A percentile compares a stretch with the other conserved stretches of the same genome.
Conservation (phyloP, 2,329 filamentous ascomycete species). For the Hirsutella minnesotensis region DNA sequence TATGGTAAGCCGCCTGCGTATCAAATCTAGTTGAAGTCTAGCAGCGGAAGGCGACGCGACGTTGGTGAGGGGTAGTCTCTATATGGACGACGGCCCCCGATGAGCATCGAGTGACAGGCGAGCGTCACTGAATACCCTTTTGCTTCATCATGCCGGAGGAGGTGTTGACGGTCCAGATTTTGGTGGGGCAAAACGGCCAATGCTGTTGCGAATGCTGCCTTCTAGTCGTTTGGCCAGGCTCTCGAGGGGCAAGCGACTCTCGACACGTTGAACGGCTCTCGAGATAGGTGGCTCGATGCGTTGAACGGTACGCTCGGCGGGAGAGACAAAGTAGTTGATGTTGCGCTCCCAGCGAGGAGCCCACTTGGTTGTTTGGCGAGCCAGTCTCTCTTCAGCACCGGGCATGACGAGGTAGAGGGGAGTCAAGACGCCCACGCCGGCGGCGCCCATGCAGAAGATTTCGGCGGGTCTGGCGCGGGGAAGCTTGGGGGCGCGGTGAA, state of each 20-base stretch:
- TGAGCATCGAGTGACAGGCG: background rate
- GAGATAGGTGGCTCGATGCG: slow-evolving; percentile 36
- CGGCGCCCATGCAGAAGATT: slow-evolving; percentile 39
- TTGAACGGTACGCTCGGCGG: slow-evolving; percentile 33
- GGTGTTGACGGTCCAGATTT: slow-evolving; percentile 8
- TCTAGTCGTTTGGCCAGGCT: slow-evolving; percentile 36
- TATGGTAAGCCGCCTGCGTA: too few species aligned
- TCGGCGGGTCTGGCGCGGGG: slow-evolving; percentile 36
- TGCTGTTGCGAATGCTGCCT: slow-evolving; percentile 32
- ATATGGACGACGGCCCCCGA: too few species aligned
- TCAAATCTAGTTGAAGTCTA: too few species aligned
- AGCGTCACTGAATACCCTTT: background rate
- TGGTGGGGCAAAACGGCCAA: slow-evolving; percentile 23
- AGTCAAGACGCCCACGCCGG: slow-evolving; percentile 39
- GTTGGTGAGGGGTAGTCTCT: too few species aligned
- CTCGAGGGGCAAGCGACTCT: slow-evolving; percentile 36
- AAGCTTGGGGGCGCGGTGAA: slow-evolving; percentile 28
- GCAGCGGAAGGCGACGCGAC: too few species aligned
- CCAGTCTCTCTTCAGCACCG: slow-evolving; percentile 41
- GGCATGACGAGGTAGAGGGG: slow-evolving; percentile 47
- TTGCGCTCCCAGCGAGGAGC: slow-evolving; percentile 48
- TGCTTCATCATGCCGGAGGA: background rate
- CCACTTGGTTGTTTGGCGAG: slow-evolving; percentile 43
- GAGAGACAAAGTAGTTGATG: slow-evolving; percentile 39
- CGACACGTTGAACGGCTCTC: slow-evolving; percentile 31